Evolutionary conservation across 306 rosid genomes (phyloP), one percentile per base, ranked within the genome.

Genomic region (Lathyrus tuberosus): DNA sequence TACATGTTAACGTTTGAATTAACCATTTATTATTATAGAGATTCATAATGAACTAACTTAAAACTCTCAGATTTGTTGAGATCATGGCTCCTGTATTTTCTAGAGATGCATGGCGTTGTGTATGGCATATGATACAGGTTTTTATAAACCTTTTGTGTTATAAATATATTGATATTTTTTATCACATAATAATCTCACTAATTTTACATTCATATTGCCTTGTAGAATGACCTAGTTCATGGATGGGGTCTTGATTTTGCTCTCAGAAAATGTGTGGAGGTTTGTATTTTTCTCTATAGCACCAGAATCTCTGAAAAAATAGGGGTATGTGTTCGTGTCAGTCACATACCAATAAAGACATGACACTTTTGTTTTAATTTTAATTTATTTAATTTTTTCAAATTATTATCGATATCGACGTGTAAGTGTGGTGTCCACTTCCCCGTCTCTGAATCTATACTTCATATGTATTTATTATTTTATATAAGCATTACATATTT

Each of bases 191-290:
- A 41, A 20, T 35, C 40, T 35, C 40, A 35, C 69, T 65, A 43
- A 49, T 53, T 60, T 48, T 28, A 62, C 47, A 30, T 4, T 8
- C 14, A 28, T 26, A 26, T 28, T 44, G 5, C 46, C 5, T 38
- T 70, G 74, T 73, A 93, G 98, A 90, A 90, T 79, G 97, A 93
- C 79, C 84, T 90, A 47, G 75, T 93, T 65, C 98, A 93, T 76
- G 97, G 98, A 72, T 93, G 98, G 98, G 98, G 98, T 44, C 87
- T 93, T 15, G 98, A 93, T 80, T 90, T 93, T 72, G 88, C 91
- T 56, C 90, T 93, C 30, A 74, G 96, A 76, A 82, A 59, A 78
- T 93, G 98, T 58, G 86, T 93, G n/a, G 87, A 85, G 82, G 98
- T 90, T 60, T 6, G 40, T 35, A 35, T 35, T 35, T 35, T 5